Evolutionary conservation across 345 rosid genomes (phyloP).

Genomic region (Balakata baccata): DNA sequence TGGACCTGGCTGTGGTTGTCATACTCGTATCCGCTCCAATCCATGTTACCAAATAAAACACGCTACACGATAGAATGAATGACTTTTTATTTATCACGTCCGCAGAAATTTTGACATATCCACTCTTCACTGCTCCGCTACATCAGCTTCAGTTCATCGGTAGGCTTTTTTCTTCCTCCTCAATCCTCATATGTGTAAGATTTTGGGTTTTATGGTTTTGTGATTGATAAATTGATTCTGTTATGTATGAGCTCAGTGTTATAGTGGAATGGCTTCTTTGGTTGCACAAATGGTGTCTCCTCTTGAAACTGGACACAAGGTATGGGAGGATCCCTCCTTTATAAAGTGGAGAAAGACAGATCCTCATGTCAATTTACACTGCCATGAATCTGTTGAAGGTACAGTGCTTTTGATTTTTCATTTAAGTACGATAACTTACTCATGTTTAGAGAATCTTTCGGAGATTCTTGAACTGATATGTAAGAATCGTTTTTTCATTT

Average conservation of each 20-base stretch:
- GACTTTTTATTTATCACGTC: not conserved
- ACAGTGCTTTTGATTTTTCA: not conserved
- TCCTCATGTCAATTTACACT: slow-evolving; percentile 76
- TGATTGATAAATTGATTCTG: not conserved
- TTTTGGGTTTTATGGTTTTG: not conserved
- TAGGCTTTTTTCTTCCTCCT: not conserved
- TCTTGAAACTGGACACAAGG: slow-evolving; percentile 50
- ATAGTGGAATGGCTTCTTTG: slow-evolving; percentile 16
- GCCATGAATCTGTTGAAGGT: slow-evolving; percentile 92
- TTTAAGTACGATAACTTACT: too few species aligned
- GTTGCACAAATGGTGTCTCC: slow-evolving; percentile 37
- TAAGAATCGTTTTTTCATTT: not conserved
- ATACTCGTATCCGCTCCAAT: too few species aligned
- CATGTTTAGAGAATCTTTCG: not conserved
- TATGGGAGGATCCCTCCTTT: slow-evolving; percentile 82
- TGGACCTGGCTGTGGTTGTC: not conserved
- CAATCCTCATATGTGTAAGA: not conserved
- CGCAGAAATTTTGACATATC: not conserved
- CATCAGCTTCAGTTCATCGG: not conserved
- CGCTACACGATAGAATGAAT: not conserved
- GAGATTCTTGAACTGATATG: not conserved
- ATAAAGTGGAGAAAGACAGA: slow-evolving; percentile 89
- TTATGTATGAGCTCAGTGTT: too few species aligned
- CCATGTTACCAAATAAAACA: not conserved
- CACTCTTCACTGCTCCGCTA: not conserved